Base-by-base conservation (phyloP, 139 green algal genomes). In the Chlorella sp. region DNA sequence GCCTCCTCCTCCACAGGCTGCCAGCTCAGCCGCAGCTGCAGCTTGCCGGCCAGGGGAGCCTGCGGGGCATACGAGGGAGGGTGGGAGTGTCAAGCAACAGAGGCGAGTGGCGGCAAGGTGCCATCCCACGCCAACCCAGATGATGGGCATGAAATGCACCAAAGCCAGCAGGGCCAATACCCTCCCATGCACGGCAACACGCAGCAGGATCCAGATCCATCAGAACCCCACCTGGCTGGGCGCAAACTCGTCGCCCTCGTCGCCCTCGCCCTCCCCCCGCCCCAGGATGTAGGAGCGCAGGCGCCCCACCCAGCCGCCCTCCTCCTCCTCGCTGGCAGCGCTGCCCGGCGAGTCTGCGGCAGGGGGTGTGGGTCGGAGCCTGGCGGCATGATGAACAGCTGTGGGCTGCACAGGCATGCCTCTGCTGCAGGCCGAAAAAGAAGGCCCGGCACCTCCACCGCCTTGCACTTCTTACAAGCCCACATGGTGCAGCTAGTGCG, bases 201-300 rank as follows among this genome's bases (percentile, higher is more conserved):
- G 44, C 44, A 51, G n/a, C n/a, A n/a, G n/a, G n/a, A n/a, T n/a
- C n/a, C n/a, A n/a, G n/a, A n/a, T n/a, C n/a, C n/a, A n/a, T n/a
- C n/a, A n/a, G n/a, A n/a, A n/a, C n/a, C n/a, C 6, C n/a, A 32
- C 63, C 63, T 80, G 73, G 70, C n/a, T 82, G 56, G 75, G 75
- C 3, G 57, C 57, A 74, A 83, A 83, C 62, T 83, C 78, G 26
- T 82, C 75, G 20, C 44, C 62, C 18, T 69, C 51, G 11, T 60
- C 75, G 21, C 63, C 75, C 57, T 82, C 75, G 23, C 32, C 75
- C 38, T 82, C 75, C 12, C 32, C 75, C 57, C 55, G 23, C 12
- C 78, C 78, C 60, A 83, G 78, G 26, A 83, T 83, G 78, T 83
- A 74, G 7, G 39, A 18, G 62, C 62, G 78, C 78, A 83, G 78